A percentile compares a stretch with the other conserved stretches of the same genome.
Conservation (phyloP, 208 protist species). For the Wallacemonas sp. region DNA sequence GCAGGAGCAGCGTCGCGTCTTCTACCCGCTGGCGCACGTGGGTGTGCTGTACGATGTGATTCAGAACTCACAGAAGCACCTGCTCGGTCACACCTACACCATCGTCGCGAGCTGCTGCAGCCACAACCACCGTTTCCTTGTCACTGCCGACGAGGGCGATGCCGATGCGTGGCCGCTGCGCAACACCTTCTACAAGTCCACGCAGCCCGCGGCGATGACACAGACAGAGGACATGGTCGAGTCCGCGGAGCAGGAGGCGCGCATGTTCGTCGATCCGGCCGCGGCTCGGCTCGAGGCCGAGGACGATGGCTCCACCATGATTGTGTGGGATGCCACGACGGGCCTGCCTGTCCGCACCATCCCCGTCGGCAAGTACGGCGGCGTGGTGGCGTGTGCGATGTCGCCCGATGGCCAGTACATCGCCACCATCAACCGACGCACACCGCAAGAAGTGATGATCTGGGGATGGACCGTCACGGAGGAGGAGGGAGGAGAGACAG, state of each 20-base stretch:
- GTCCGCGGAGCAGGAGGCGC: slow-evolving; percentile 42
- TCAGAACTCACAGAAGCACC: slow-evolving; percentile 84
- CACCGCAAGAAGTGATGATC: slow-evolving; percentile 89
- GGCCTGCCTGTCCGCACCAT: slow-evolving; percentile 85
- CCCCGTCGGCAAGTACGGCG: slow-evolving; percentile 70
- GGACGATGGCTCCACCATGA: slow-evolving; percentile 89
- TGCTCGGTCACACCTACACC: slow-evolving; percentile 90
- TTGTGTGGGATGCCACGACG: slow-evolving; percentile 93
- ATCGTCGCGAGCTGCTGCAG: slow-evolving; percentile 81
- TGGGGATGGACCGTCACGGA: slow-evolving; percentile 87
- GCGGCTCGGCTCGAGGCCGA: slow-evolving; percentile 63
- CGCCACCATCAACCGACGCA: slow-evolving; percentile 81
- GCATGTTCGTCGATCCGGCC: slow-evolving; percentile 46
- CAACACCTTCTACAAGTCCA: slow-evolving; percentile 20
- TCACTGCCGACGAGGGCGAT: slow-evolving; percentile 90
- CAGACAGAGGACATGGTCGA: slow-evolving; percentile 27
- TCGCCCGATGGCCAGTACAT: slow-evolving; percentile 89
- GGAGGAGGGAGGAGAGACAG: slow-evolving; percentile 15
- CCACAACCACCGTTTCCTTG: slow-evolving; percentile 89
- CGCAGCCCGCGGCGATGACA: background rate
- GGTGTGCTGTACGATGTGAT: slow-evolving; percentile 92
- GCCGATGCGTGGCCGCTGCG: slow-evolving; percentile 25
- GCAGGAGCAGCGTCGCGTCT: slow-evolving; percentile 71
- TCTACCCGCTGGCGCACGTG: slow-evolving; percentile 92
- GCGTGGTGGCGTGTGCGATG: slow-evolving; percentile 89